Evolutionary conservation across 768 basidiomycete species (phyloP).

Genomic region (Thelephora ganbajun): DNA sequence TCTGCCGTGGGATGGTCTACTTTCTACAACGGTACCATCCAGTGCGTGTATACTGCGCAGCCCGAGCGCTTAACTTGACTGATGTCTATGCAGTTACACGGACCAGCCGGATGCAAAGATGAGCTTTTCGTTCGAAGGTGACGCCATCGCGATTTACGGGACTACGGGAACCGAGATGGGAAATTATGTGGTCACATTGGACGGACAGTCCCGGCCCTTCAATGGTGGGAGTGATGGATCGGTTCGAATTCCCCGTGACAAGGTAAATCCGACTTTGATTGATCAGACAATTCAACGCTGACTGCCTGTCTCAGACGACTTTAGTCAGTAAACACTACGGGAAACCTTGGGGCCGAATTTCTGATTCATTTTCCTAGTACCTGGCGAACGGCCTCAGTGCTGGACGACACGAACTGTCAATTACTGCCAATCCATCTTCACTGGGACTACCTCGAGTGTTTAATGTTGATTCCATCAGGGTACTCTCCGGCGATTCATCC

Average conservation of each 20-base stretch:
- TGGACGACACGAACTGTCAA: constrained; percentile 24
- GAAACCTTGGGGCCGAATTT: not conserved
- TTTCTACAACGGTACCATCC: constrained; percentile 23
- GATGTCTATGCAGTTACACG: constrained; percentile 22
- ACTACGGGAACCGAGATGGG: constrained; percentile 38
- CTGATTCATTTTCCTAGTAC: constrained; percentile 18
- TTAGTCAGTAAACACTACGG: constrained; percentile 9
- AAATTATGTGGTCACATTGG: constrained; percentile 29
- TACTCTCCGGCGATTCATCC: constrained; percentile 11
- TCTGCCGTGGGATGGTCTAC: constrained; percentile 17
- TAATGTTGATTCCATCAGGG: constrained; percentile 28
- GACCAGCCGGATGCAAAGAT: constrained; percentile 24
- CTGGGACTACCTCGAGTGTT: constrained; percentile 23
- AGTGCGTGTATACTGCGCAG: constrained; percentile 20
- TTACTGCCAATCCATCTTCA: constrained; percentile 19
- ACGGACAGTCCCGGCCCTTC: constrained; percentile 22
- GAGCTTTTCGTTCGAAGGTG: constrained; percentile 31
- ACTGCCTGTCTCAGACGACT: constrained; percentile 9
- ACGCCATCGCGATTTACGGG: constrained; percentile 41
- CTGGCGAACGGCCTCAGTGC: constrained; percentile 25
- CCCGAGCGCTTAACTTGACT: not conserved
- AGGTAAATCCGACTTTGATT: constrained; percentile 12
- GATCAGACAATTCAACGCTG: not conserved
- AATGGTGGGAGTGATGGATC: constrained; percentile 23
- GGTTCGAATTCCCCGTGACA: constrained; percentile 18